Evolutionary conservation across 2,329 filamentous ascomycete genomes (phyloP).

Genomic region (Xylariales sp.): DNA sequence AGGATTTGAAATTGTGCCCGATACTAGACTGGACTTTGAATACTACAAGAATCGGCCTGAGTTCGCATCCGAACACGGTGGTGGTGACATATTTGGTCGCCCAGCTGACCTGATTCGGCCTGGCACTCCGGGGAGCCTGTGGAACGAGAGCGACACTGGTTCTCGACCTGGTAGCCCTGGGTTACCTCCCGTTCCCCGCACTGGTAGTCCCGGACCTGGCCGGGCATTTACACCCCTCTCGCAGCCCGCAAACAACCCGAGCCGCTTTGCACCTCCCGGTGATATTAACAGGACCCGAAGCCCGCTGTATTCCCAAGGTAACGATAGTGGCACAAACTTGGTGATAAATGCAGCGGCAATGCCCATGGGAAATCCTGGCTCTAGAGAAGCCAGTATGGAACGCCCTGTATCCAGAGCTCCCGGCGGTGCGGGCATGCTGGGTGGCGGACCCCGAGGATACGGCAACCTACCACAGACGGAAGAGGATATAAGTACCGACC

Average conservation of each 20-base stretch:
- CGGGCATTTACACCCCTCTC: constrained; percentile 16
- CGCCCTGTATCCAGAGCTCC: constrained; percentile 16
- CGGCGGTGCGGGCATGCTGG: constrained; percentile 42
- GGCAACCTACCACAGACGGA: constrained; percentile 54
- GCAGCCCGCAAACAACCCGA: constrained; percentile 18
- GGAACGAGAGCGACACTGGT: constrained; percentile 34
- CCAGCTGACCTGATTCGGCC: constrained; percentile 56
- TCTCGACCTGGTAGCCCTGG: constrained; percentile 50
- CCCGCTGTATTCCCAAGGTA: constrained; percentile 45
- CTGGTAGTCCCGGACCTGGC: constrained; percentile 20
- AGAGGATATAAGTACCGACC: constrained; percentile 27
- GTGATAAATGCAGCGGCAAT: constrained; percentile 49
- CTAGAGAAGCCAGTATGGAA: constrained; percentile 28
- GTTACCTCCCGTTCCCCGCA: constrained; percentile 21
- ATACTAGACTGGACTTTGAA: constrained; percentile 81
- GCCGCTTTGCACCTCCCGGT: constrained; percentile 19
- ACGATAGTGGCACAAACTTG: constrained; percentile 49
- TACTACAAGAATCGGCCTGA: constrained; percentile 89
- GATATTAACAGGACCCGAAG: constrained; percentile 33
- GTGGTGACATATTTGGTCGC: constrained; percentile 62
- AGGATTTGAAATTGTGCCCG: constrained; percentile 87
- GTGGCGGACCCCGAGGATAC: constrained; percentile 56
- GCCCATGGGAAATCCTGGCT: constrained; percentile 34
- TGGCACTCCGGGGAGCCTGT: constrained; percentile 54
- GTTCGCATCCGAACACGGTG: constrained; percentile 84